phyloP scores from a whole-genome alignment of 2,329 filamentous ascomycete species.

The Penicillium vulpinum region DNA sequence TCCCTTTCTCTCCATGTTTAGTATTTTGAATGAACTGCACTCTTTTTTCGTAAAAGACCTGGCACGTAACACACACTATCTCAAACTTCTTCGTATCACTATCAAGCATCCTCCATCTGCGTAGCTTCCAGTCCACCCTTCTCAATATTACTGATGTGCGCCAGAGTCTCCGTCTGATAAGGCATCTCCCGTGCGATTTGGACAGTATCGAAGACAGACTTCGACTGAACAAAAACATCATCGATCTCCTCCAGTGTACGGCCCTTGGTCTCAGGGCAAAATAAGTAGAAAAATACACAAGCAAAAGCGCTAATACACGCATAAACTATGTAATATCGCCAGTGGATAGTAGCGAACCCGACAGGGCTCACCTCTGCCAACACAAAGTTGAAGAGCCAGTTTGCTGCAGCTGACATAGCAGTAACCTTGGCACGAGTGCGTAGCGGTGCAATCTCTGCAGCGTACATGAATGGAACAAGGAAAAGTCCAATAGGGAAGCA shows the following conservation, averaged over 20 bases:
- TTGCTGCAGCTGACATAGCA: slow-evolving; percentile 53
- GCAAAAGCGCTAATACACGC: slow-evolving; percentile 41
- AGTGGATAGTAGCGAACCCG: slow-evolving; percentile 49
- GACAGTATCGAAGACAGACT: slow-evolving; percentile 29
- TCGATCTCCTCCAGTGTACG: slow-evolving; percentile 42
- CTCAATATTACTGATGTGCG: slow-evolving; percentile 6
- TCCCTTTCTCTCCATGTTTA: too few species aligned
- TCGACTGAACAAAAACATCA: slow-evolving; percentile 36
- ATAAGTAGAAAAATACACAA: slow-evolving; percentile 33
- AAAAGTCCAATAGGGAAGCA: slow-evolving; percentile 62
- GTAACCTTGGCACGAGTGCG: slow-evolving; percentile 51
- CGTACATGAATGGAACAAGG: slow-evolving; percentile 61
- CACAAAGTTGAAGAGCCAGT: slow-evolving; percentile 43
- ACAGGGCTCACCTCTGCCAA: slow-evolving; percentile 39
- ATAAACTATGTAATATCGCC: slow-evolving; percentile 48
- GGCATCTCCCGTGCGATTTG: slow-evolving; percentile 20
- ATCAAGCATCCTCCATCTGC: slow-evolving; percentile 8
- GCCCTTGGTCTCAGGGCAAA: slow-evolving; percentile 42
- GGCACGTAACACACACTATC: background rate
- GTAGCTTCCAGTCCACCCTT: background rate
- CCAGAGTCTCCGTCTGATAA: slow-evolving; percentile 20
- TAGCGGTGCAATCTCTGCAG: slow-evolving; percentile 55
- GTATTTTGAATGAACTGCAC: too few species aligned
- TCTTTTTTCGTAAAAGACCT: too few species aligned
- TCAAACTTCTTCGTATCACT: background rate